A percentile compares a stretch with the other conserved stretches of the same genome.
phyloP scores from a whole-genome alignment of 2,329 filamentous ascomycete species.

The Aspergillus neoniger region DNA sequence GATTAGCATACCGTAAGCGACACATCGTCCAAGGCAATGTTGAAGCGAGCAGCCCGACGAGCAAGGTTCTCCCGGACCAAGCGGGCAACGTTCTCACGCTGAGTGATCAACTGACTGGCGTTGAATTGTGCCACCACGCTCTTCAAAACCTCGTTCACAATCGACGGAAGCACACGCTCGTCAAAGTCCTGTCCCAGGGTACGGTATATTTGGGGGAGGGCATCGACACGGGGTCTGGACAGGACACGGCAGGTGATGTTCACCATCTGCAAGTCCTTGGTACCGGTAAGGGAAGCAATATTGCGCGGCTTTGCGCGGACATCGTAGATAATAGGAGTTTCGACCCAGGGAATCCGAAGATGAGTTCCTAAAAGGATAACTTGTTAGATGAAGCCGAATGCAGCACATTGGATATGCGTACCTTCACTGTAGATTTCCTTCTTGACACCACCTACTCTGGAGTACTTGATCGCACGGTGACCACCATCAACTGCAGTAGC shows the following conservation, averaged over 20 bases:
- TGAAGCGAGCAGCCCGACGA: conserved; percentile 88
- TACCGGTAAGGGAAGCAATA: conserved; percentile 93
- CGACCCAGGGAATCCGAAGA: conserved; percentile 92
- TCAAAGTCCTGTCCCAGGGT: conserved; percentile 96
- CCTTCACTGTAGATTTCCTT: conserved; percentile 97
- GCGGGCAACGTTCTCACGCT: conserved; percentile 93
- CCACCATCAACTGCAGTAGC: conserved; percentile 80
- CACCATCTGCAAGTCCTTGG: conserved; percentile 99
- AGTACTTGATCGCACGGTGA: conserved; percentile 98
- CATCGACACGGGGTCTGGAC: conserved; percentile 81
- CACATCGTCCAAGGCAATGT: conserved; percentile 96
- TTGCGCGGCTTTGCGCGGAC: conserved; percentile 97
- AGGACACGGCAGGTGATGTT: conserved; percentile 99
- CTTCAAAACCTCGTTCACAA: conserved; percentile 98
- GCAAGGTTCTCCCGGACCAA: conserved; percentile 93
- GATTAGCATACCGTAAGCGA: conserved; percentile 73
- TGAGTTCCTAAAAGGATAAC: conserved; percentile 70
- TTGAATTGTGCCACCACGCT: conserved; percentile 99
- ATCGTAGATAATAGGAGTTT: conserved; percentile 95
- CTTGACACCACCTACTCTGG: conserved; percentile 84
- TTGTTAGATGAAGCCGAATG: conserved; percentile 12
- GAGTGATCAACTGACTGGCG: conserved; percentile 95
- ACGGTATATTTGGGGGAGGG: conserved; percentile 94
- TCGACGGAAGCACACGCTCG: conserved; percentile 92
- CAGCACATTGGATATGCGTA: conserved; percentile 38